Percentiles rank a stretch among this genome's conserved stretches.
These are phyloP conservation scores for Rhinocladiella similis DNA, from an alignment of 2,329 filamentous ascomycete genomes.

Conservation along the genomic window DNA sequence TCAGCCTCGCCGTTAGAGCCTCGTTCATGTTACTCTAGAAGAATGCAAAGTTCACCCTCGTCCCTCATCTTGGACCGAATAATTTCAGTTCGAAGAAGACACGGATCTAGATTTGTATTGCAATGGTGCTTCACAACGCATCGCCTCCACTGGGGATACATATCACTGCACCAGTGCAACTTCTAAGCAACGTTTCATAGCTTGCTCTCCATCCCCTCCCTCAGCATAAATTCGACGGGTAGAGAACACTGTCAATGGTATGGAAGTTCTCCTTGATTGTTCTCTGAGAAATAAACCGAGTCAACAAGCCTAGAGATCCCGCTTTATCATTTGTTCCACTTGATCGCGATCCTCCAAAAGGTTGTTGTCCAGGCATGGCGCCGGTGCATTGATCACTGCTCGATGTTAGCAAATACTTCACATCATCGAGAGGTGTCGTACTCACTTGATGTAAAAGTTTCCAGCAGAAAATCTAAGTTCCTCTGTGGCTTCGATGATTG, in stretches of 20 bases:
- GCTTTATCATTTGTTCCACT: slow-evolving; percentile 75
- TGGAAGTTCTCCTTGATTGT: slow-evolving; percentile 76
- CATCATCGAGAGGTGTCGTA: not conserved
- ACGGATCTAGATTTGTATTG: no score
- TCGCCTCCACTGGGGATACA: no score
- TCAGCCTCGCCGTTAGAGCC: not conserved
- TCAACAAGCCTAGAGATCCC: slow-evolving; percentile 63
- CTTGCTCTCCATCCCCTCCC: no score
- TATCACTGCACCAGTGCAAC: no score
- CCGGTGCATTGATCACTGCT: slow-evolving; percentile 56
- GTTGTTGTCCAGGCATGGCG: slow-evolving; percentile 71
- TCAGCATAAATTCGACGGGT: slow-evolving; percentile 47
- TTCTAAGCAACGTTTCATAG: no score
- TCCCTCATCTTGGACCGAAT: no score
- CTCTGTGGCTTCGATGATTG: slow-evolving; percentile 38
- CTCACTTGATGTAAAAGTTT: slow-evolving; percentile 46
- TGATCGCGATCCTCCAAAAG: slow-evolving; percentile 67
- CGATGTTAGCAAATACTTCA: not conserved
- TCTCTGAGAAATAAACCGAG: slow-evolving; percentile 65
- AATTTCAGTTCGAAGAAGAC: no score
- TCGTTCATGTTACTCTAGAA: no score
- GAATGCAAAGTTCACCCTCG: no score
- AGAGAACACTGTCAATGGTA: slow-evolving; percentile 62
- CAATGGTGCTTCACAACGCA: no score
- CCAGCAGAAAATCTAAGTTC: slow-evolving; percentile 40